Evolutionary conservation across 129 eudicot genomes (phyloP).

Genomic region (Logfia minima): DNA sequence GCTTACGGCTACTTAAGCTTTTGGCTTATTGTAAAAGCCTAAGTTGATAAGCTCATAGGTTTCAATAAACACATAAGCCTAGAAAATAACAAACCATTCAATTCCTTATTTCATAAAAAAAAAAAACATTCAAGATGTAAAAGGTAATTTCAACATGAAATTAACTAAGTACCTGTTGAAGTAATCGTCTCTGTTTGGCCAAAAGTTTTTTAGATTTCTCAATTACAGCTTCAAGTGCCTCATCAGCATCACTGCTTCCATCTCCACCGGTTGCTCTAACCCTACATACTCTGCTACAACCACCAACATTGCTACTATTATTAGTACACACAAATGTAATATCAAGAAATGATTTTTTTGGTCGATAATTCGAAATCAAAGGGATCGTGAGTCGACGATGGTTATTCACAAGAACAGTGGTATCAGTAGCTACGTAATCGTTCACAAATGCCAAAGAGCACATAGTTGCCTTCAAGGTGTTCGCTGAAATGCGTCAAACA

Average conservation of each 20-base stretch:
- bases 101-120: too few relatives aligned
- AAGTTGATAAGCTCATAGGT: too few relatives aligned
- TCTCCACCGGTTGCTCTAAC: constrained; percentile 29
- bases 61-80: too few relatives aligned
- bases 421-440: constrained; percentile 44
- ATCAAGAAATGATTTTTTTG: constrained; percentile 33
- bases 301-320: constrained; percentile 23
- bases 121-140: too few relatives aligned
- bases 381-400: constrained; percentile 40
- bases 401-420: constrained; percentile 21
- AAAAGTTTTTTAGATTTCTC: constrained; percentile 78
- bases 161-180: constrained; percentile 50
- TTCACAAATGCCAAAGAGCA: constrained; percentile 46
- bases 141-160: too few relatives aligned
- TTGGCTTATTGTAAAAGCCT: too few relatives aligned
- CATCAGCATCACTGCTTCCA: constrained; percentile 42
- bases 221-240: constrained; percentile 75
- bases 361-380: constrained; percentile 31
- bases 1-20: too few relatives aligned
- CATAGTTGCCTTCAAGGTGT: constrained; percentile 55
- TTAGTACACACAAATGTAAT: constrained; percentile 29
- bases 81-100: too few relatives aligned
- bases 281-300: constrained; percentile 27
- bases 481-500: constrained; percentile 33
- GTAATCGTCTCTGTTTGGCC: constrained; percentile 62